Base-by-base conservation (phyloP, 768 basidiomycete genomes). In the Pisolithus tinctorius region DNA sequence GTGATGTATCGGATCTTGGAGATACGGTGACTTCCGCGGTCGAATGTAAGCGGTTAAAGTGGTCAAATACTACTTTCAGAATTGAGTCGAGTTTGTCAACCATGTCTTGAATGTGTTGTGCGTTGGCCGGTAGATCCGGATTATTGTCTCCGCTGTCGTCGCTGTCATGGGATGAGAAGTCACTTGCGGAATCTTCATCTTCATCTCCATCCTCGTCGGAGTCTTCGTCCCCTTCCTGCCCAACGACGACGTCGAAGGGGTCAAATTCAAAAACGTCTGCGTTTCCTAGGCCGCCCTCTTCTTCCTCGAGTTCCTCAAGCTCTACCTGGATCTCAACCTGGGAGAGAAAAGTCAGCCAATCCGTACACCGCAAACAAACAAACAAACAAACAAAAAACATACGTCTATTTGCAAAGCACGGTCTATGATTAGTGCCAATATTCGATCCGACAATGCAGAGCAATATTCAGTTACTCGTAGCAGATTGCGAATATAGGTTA, bases 251-350 rank as follows among this genome's bases (percentile, higher is more conserved):
- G 57, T 94, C 92, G 57, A 95, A 92, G 1, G 90, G 89, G 67
- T 96, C 93, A 20, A 89, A 65, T 43, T 88, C 83, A 57, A 87
- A 89, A 16, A 87, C 51, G 14, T 74, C 74, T 1, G 74, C 77
- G n/a, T 75, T 74, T 29, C 82, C 82, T 53, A 72, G 52, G 3
- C 60, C 55, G 16, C 77, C 79, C 13, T 77, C 74, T 3, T 87
- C 87, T 59, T 95, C 93, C 9, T 44, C 43, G 4, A 94, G 72
- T 57, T 96, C 92, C 63, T 97, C 94, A 4, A 93, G 63, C 60
- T 94, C 93, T n/a, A 92, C 87, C 63, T 96, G 94, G 30, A 99
- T 93, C 69, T 99, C 95, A 26, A 96, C 91, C 92, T 94, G 55
- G 1, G 45, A 34, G 4, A 11, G 6, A 45, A 26, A 8, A 39